Percentiles rank a stretch among this genome's conserved stretches.
phyloP scores from a whole-genome alignment of 176 grass and related monocot species.

The Avena insularis region DNA sequence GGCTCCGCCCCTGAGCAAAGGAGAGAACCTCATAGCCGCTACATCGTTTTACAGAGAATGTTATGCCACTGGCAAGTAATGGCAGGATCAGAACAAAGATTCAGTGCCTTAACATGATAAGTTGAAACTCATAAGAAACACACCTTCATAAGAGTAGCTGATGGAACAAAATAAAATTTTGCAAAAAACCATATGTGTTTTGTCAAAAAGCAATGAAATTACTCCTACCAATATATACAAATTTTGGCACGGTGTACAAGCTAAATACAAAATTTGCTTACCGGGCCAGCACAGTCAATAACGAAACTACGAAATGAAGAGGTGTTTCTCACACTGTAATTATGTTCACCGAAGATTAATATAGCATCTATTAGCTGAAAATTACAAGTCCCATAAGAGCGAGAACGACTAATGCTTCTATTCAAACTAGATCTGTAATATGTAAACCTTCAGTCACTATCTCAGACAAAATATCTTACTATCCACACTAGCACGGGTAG shows the following conservation, averaged over 20 bases:
- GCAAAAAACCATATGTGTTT: neutral
- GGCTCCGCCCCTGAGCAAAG: neutral
- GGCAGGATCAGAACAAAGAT: neutral
- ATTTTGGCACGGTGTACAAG: neutral
- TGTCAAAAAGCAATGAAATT: neutral
- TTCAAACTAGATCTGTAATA: neutral
- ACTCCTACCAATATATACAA: neutral
- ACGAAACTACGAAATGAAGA: neutral
- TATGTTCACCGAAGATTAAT: neutral
- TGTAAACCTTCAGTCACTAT: neutral
- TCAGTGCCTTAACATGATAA: conserved; percentile 1
- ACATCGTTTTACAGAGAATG: neutral
- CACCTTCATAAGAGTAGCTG: neutral
- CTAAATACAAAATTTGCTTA: conserved; percentile 19
- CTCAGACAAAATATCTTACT: neutral
- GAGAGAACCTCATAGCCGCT: neutral
- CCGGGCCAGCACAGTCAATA: neutral
- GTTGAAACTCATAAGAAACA: neutral
- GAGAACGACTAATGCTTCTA: neutral
- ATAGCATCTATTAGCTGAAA: neutral
- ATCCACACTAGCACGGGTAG: neutral
- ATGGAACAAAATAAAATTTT: neutral
- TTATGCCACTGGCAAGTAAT: neutral
- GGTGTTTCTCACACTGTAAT: conserved; percentile 12
- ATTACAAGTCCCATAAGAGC: neutral